A percentile compares a stretch with the other conserved stretches of the same genome.
Conservation (phyloP, 306 rosid genomes). For the Hylodesmum podocarpum region DNA sequence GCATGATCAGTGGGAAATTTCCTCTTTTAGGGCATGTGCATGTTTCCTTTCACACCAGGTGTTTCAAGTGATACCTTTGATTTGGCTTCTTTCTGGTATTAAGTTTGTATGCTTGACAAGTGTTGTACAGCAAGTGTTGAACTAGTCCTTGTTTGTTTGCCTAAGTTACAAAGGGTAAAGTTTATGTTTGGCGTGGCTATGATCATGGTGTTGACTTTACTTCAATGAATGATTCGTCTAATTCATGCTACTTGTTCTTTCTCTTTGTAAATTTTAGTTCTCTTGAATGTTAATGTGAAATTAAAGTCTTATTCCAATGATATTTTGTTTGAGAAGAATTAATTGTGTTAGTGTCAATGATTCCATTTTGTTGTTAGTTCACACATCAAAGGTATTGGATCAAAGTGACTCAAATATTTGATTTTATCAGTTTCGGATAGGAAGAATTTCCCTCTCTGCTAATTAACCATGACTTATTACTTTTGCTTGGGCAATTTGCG, state of each 20-base stretch:
- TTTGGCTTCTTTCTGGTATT: conserved; percentile 24
- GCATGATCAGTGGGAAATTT: conserved; percentile 11
- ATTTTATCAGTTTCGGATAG: background rate
- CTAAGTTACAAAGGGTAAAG: background rate
- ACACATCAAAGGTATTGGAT: background rate
- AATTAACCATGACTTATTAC: background rate
- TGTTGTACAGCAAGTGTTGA: background rate
- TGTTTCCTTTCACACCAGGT: background rate
- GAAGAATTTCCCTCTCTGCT: background rate
- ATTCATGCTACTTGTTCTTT: background rate
- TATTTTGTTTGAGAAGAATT: conserved; percentile 3
- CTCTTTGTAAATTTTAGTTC: background rate
- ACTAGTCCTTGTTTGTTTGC: conserved; percentile 3
- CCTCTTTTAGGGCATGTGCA: conserved; percentile 7
- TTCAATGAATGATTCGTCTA: background rate
- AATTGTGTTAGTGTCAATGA: background rate
- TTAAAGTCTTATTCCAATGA: background rate
- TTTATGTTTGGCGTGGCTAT: background rate
- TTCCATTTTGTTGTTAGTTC: conserved; percentile 9
- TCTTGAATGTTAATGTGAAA: conserved; percentile 20
- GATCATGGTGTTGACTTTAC: background rate
- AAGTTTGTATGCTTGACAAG: background rate
- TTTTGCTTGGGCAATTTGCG: background rate
- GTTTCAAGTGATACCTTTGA: conserved; percentile 19
- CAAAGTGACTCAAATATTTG: background rate